Base-by-base conservation (phyloP, 257 asterid genomes). In the Apocynum venetum region DNA sequence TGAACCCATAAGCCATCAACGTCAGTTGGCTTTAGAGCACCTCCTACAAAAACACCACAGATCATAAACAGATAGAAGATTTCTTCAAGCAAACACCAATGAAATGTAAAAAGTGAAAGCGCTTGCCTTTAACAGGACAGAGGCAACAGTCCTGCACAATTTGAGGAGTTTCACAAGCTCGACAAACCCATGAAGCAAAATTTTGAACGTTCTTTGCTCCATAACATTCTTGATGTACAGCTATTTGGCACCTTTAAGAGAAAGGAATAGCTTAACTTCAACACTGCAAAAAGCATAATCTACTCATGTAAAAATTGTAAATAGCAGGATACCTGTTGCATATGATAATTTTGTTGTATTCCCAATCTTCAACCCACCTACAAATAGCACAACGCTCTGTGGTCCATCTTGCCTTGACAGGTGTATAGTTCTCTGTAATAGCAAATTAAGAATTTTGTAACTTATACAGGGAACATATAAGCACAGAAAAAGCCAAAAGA, bases 341-440 rank as follows among this genome's bases (percentile, higher is more conserved):
- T 80, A 96, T 91, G 55, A 96, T 89, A 77, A 96, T 93, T 84
- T 96, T 96, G 84, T 96, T 96, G 86, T 96, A 88, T 69, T 93
- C 98, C 97, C 97, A 96, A 79, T 96, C 99, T 81, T 93, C 99
- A 80, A 93, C 96, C 99, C 99, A 93, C 87, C 99, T 89, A 84
- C 98, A 96, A 80, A 93, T 79, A 81, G 99, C 98, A 88, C 99
- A 96, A 57, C 96, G 88, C 82, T 96, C 99, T 46, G 99, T 81
- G 20, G 97, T 93, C 98, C 98, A 96, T 86, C 90, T 93, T 74
- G 91, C 91, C 83, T 71, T 82, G 61, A 96, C 89, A 79, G 97
- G 96, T 25, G 87, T 76, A 51, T 90, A 93, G 76, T 85, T 83
- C 89, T 90, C 99, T 96, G 91, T 52, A 19, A 78, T 73, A 85